A percentile compares a stretch with the other conserved stretches of the same genome.
Evolutionary conservation across 768 basidiomycete species (phyloP).

Genomic region (Hydnomerulius pinastri): DNA sequence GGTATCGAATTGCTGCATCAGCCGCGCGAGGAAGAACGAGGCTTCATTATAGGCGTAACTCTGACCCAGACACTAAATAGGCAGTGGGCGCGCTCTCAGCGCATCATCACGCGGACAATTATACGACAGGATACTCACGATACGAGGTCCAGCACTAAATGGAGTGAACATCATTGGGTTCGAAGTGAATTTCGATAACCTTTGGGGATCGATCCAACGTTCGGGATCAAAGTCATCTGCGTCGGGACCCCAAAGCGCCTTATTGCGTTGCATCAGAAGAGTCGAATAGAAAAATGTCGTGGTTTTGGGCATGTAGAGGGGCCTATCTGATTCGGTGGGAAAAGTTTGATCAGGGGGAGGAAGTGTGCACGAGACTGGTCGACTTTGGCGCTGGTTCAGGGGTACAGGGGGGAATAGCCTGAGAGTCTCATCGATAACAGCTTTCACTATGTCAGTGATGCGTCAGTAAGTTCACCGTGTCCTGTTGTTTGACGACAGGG

Average conservation of each 20-base stretch:
- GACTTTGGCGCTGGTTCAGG: constrained; percentile 64
- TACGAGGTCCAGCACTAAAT: constrained; percentile 71
- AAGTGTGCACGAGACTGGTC: constrained; percentile 48
- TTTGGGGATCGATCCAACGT: constrained; percentile 67
- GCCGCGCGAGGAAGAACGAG: constrained; percentile 67
- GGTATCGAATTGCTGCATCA: constrained; percentile 64
- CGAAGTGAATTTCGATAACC: constrained; percentile 49
- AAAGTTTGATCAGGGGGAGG: constrained; percentile 56
- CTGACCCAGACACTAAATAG: constrained; percentile 62
- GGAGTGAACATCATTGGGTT: constrained; percentile 74
- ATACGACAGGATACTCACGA: constrained; percentile 33
- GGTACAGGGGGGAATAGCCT: constrained; percentile 81
- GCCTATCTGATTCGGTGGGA: constrained; percentile 33
- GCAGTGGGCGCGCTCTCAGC: constrained; percentile 18
- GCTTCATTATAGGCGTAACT: constrained; percentile 79
- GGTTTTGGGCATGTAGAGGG: constrained; percentile 59
- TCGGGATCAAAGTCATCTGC: constrained; percentile 80
- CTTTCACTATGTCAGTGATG: constrained; percentile 50
- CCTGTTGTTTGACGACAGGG: not conserved
- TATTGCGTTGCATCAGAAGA: constrained; percentile 66
- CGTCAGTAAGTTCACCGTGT: constrained; percentile 6
- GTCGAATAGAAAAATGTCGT: constrained; percentile 62
- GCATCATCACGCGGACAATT: constrained; percentile 3
- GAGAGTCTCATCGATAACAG: constrained; percentile 78
- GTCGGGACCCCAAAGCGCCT: constrained; percentile 70